Conservation (phyloP, 441 rosid genomes). For the Kokia cookei region DNA sequence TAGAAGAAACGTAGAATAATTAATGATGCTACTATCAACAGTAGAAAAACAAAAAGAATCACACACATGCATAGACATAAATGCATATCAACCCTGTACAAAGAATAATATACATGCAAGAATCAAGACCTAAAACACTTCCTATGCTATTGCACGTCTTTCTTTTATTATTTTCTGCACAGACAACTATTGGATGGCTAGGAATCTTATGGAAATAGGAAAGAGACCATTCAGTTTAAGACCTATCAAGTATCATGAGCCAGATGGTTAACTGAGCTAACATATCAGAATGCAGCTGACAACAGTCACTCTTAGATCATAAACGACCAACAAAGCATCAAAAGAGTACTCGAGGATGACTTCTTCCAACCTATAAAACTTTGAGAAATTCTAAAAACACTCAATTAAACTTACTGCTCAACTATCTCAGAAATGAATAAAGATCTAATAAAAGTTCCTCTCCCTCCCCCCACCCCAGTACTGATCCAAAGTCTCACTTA, state of each 20-base stretch:
- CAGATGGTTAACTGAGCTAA: background rate
- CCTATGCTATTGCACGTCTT: background rate
- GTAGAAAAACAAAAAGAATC: background rate
- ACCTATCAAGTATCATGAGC: background rate
- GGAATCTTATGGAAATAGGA: background rate
- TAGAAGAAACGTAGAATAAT: background rate
- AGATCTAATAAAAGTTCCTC: no score
- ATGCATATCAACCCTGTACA: background rate
- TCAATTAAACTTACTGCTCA: background rate
- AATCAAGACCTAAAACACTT: background rate
- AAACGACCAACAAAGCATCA: background rate
- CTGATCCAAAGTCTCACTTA: background rate
- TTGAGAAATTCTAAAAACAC: background rate
- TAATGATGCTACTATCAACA: background rate
- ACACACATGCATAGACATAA: background rate
- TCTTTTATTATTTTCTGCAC: background rate
- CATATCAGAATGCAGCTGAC: background rate
- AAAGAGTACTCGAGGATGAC: background rate
- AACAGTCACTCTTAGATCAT: background rate
- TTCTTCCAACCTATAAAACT: background rate
- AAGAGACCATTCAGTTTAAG: background rate
- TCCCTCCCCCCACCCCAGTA: background rate
- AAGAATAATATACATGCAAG: background rate
- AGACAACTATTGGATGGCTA: background rate
- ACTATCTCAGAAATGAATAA: background rate